phyloP scores from a whole-genome alignment of 139 green algal genomes.

The Auxenochlorella pyrenoidosa region DNA sequence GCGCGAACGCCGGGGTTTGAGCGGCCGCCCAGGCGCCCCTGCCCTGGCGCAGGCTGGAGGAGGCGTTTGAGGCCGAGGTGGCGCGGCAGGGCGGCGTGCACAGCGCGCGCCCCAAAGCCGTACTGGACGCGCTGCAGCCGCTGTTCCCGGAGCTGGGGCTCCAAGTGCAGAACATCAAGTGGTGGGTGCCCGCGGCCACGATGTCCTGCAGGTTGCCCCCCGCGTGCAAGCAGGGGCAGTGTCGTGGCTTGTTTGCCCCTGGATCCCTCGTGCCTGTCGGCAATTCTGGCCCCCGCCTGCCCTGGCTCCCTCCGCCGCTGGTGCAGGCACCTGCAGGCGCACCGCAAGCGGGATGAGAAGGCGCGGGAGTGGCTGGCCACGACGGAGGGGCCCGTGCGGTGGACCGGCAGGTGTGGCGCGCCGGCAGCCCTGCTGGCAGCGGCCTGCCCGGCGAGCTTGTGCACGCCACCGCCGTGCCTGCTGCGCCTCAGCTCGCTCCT shows the following conservation, averaged over 20 bases:
- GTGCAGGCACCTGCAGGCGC: conserved; percentile 26
- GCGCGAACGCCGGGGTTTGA: too few species aligned
- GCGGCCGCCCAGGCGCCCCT: too few species aligned
- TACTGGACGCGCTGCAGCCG: background rate
- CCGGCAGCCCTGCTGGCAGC: background rate
- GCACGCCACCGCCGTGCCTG: background rate
- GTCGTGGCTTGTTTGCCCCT: too few species aligned
- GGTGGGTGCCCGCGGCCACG: background rate
- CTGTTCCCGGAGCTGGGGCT: background rate
- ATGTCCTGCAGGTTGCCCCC: too few species aligned
- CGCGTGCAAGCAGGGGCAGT: too few species aligned
- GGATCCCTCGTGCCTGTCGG: too few species aligned
- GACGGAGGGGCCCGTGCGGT: background rate
- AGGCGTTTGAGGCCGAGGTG: conserved; percentile 9
- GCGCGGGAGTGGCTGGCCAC: conserved; percentile 4
- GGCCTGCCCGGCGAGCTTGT: background rate
- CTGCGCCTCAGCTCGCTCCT: background rate
- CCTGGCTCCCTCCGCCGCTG: too few species aligned
- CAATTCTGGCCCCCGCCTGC: background rate
- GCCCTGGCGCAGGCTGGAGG: background rate
- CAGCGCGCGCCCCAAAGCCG: background rate
- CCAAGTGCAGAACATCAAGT: conserved; percentile 15
- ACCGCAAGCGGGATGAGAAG: conserved; percentile 12
- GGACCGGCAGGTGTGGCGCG: conserved; percentile 1
- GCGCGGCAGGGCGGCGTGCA: conserved; percentile 9